Evolutionary conservation across 2,329 filamentous ascomycete genomes (phyloP), one percentile per base, ranked within the genome.

Genomic region (Arthrobotrys entomopaga): DNA sequence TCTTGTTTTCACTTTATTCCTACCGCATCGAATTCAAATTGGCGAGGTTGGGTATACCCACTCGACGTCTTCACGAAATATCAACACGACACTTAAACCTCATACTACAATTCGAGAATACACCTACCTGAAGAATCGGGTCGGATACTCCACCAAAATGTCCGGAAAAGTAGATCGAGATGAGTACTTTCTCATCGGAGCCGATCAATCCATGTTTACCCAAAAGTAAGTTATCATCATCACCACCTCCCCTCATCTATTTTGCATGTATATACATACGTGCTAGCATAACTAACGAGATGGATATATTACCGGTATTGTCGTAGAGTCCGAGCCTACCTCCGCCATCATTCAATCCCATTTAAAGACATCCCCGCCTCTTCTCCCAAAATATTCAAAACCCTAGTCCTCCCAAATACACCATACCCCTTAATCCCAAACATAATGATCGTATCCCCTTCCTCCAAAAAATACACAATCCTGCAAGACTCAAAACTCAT

Each of bases 101-200:
- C 2, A 19, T 13, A 46, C 3, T 13, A 8, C 4, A 46, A 46
- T 46, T n/a, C 42, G 10, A 46, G 13, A n/a, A n/a, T 2, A 53
- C n/a, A 29, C 38, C 3, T 38, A 19, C 52, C 4, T 20, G 16
- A 16, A 3, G 2, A 38, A 38, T 54, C 1, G 15, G 11, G 24
- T 60, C n/a, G 19, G 16, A 59, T 48, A 22, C 20, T 16, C 19
- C 34, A 6, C 20, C 19, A 43, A 20, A 34, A 66, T 57, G 53
- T 42, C 40, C 5, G 42, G 34, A n/a, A 59, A 59, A 8, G 40
- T n/a, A 34, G 22, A 59, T 53, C 19, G 42, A 29, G 24, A 34
- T 16, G 56, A 74, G 19, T 74, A 74, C 29, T n/a, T 74, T 11
- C 34, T 74, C n/a, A 67, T 74, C n/a, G 70, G 70, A 19, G 70